phyloP scores from a whole-genome alignment of 331 rosid species.

The Telfairia occidentalis region DNA sequence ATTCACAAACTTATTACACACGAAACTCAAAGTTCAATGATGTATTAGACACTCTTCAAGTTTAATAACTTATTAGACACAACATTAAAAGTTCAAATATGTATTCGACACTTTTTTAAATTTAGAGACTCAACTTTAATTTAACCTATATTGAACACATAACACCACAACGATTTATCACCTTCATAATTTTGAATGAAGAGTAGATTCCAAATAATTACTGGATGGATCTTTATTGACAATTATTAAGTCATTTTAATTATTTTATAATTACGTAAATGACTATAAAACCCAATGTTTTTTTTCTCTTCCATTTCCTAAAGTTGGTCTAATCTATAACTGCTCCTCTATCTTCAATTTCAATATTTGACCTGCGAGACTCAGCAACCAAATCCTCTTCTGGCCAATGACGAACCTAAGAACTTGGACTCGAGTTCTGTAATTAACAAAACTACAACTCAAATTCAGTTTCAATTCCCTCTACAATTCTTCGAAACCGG shows the following conservation, averaged over 20 bases:
- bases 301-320: not conserved
- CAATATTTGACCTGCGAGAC: not conserved
- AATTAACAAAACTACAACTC: not conserved
- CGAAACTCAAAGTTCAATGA: no score
- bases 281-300: not conserved
- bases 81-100: no score
- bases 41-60: no score
- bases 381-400: constrained; percentile 3
- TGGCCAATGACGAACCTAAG: not conserved
- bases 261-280: not conserved
- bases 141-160: no score
- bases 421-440: not conserved
- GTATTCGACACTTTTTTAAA: no score
- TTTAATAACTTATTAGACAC: no score
- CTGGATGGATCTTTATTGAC: not conserved
- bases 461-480: not conserved
- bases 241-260: no score
- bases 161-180: no score
- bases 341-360: not conserved
- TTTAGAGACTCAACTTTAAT: no score
- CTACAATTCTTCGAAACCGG: not conserved
- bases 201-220: no score
- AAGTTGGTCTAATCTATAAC: constrained; percentile 1
- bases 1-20: no score
- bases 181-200: no score